A percentile compares a stretch with the other conserved stretches of the same genome.
These are phyloP conservation scores for Hylodesmum podocarpum DNA, from an alignment of 306 rosid genomes.

Conservation along the genomic window DNA sequence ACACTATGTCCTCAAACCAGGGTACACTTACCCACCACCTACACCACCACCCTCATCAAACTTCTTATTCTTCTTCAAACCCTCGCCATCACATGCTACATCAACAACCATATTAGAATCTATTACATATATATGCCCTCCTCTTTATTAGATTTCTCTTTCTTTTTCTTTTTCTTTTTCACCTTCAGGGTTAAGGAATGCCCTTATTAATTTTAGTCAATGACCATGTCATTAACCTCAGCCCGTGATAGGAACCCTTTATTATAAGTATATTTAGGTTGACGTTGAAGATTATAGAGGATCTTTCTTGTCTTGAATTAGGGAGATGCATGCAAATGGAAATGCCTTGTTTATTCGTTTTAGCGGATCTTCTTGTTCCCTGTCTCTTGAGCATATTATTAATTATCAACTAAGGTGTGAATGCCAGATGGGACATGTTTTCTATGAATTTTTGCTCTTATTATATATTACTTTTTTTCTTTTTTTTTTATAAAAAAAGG, in stretches of 20 bases:
- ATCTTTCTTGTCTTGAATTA: conserved; percentile 45
- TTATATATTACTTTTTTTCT: neutral
- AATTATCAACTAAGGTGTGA: conserved; percentile 26
- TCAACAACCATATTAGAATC: conserved; percentile 38
- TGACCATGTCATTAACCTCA: conserved; percentile 27
- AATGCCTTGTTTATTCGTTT: conserved; percentile 34
- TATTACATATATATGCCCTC: conserved; percentile 11
- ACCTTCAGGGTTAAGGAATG: conserved; percentile 28
- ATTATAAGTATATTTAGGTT: conserved; percentile 21
- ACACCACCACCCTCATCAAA: conserved; percentile 29
- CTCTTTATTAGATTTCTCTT: conserved; percentile 29
- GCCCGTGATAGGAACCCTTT: conserved; percentile 18
- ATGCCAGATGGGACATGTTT: conserved; percentile 34
- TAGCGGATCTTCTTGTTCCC: conserved; percentile 50
- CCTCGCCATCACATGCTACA: conserved; percentile 66
- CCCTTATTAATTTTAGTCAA: conserved; percentile 21
- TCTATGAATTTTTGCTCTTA: conserved; percentile 22
- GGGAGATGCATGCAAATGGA: conserved; percentile 39
- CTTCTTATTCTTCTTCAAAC: conserved; percentile 29
- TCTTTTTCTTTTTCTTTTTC: neutral
- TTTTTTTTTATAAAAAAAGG: too few relatives aligned
- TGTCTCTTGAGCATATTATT: conserved; percentile 45
- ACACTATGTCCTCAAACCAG: conserved; percentile 22
- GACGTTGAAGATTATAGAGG: conserved; percentile 41
- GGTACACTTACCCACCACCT: conserved; percentile 41